Evolutionary conservation across 129 eudicot genomes (phyloP).

Genomic region (Sambucus nigra): DNA sequence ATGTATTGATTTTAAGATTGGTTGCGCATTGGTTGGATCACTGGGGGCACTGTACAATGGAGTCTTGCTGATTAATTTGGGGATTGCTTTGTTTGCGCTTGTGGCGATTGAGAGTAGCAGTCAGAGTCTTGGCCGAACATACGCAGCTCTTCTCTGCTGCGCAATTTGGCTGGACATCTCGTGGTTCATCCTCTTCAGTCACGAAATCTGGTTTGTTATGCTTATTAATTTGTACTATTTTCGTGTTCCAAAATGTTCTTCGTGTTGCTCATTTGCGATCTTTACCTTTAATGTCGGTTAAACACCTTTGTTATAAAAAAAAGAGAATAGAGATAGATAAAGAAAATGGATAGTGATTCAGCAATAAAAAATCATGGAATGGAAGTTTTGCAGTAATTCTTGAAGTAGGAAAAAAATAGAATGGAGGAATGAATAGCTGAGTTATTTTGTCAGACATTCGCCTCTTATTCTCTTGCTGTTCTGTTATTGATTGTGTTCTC

Average conservation of each 20-base stretch:
- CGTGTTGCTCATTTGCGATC: not conserved
- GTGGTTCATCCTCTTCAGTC: conserved; percentile 70
- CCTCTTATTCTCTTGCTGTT: too few species aligned
- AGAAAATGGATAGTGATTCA: too few species aligned
- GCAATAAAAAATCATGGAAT: too few species aligned
- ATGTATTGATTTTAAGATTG: conserved; percentile 49
- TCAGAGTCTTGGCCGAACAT: conserved; percentile 77
- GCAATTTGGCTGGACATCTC: conserved; percentile 53
- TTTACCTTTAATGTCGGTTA: not conserved
- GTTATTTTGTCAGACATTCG: too few species aligned
- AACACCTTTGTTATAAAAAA: too few species aligned
- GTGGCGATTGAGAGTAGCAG: conserved; percentile 94
- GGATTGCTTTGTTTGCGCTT: conserved; percentile 61
- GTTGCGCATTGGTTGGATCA: conserved; percentile 92
- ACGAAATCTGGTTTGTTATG: conserved; percentile 54
- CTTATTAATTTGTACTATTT: not conserved
- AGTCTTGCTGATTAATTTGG: conserved; percentile 59
- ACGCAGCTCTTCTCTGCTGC: conserved; percentile 62
- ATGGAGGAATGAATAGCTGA: too few species aligned
- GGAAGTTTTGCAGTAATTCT: too few species aligned
- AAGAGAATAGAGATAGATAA: too few species aligned
- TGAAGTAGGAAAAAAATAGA: too few species aligned
- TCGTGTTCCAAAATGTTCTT: too few species aligned
- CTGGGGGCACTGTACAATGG: conserved; percentile 80
- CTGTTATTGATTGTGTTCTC: too few species aligned